Conservation (phyloP, 108 stramenopile species). For the Mediolabrus comicus region DNA sequence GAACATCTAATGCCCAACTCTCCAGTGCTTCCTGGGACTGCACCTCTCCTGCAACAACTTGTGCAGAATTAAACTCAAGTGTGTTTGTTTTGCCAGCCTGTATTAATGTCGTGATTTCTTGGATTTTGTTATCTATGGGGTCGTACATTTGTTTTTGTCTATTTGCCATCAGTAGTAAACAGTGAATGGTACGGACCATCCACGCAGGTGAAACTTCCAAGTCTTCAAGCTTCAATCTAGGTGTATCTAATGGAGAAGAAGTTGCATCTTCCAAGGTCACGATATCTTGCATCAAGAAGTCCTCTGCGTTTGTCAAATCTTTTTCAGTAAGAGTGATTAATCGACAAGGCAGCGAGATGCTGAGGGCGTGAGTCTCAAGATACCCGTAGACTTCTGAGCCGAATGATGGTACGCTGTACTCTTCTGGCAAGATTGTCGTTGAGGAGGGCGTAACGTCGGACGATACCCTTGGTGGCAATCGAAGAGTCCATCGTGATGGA, state of each 20-base stretch:
- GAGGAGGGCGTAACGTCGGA: conserved; percentile 3
- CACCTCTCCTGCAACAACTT: conserved; percentile 4
- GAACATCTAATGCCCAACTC: conserved; percentile 6
- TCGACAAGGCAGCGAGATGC: conserved; percentile 11
- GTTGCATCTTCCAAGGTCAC: background rate
- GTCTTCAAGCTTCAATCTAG: conserved; percentile 5
- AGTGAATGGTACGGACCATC: conserved; percentile 17
- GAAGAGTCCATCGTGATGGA: background rate
- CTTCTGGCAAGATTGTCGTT: background rate
- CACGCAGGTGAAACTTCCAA: conserved; percentile 4
- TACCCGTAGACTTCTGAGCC: conserved; percentile 3
- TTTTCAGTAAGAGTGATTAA: conserved; percentile 7
- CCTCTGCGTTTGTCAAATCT: background rate
- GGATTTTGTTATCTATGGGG: background rate
- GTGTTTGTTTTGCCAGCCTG: background rate
- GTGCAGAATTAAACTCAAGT: conserved; percentile 2
- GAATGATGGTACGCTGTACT: conserved; percentile 17
- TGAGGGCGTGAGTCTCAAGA: conserved; percentile 2
- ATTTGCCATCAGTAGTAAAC: background rate
- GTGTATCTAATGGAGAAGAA: background rate
- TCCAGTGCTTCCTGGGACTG: conserved; percentile 13
- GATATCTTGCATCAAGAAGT: conserved; percentile 1
- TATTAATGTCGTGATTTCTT: background rate
- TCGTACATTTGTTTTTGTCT: background rate
- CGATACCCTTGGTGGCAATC: background rate